Conservation (phyloP, 257 asterid genomes). For the Gentiana macrophylla region DNA sequence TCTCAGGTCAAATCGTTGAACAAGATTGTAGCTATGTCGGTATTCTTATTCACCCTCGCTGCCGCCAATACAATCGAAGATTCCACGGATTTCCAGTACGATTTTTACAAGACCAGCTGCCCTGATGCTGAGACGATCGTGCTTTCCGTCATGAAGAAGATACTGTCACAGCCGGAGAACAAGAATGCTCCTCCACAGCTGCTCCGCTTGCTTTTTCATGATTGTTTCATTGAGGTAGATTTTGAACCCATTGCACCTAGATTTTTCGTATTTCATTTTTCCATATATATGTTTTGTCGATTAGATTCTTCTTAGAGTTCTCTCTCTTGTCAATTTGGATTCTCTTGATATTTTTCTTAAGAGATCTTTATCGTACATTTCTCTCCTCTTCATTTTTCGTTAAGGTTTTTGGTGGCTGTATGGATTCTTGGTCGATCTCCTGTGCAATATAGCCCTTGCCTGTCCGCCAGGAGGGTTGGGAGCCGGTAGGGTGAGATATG, state of each 20-base stretch:
- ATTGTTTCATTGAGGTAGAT: constrained; percentile 27
- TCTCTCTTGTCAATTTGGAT: no score
- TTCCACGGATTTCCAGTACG: not conserved
- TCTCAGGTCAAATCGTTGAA: no score
- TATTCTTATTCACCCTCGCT: not conserved
- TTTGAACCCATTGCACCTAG: not conserved
- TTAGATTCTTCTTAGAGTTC: not conserved
- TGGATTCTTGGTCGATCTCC: no score
- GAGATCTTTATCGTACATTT: no score
- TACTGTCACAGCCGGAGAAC: constrained; percentile 1
- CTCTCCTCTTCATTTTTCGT: no score
- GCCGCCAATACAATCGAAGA: not conserved
- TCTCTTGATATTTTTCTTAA: no score
- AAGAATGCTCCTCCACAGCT: constrained; percentile 20
- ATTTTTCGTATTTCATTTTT: not conserved
- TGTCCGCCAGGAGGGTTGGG: no score
- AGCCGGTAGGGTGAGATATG: no score
- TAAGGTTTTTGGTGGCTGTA: no score
- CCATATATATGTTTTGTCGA: not conserved
- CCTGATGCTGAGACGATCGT: constrained; percentile 4
- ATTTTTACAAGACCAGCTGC: constrained; percentile 6
- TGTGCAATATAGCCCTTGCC: no score
- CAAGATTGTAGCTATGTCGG: not conserved
- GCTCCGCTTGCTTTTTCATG: constrained; percentile 26
- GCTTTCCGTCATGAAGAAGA: not conserved